Conservation (phyloP, 208 protist genomes). For the Acanthamoeba lenticulata region DNA sequence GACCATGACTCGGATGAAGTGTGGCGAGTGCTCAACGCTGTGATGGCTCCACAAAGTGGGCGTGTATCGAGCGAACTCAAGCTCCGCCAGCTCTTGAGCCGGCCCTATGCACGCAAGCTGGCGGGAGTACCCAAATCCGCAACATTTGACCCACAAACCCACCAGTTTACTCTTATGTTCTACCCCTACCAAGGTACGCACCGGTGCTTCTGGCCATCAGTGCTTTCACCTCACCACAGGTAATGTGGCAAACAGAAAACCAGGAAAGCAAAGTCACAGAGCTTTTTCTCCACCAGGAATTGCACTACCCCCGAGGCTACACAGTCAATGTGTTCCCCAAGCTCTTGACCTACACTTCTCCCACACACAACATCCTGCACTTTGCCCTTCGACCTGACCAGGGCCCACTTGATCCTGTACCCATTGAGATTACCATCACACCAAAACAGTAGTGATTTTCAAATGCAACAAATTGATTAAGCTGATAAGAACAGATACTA, state of each 20-base stretch:
- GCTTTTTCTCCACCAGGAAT: neutral
- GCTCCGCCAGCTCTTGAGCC: neutral
- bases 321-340: neutral
- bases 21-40: neutral
- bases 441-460: too few species aligned
- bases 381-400: neutral
- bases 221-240: too few species aligned
- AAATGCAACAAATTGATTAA: too few species aligned
- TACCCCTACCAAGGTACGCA: neutral
- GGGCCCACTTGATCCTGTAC: neutral
- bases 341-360: neutral
- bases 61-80: neutral
- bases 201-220: neutral
- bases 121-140: neutral
- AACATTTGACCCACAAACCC: neutral
- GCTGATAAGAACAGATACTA: too few species aligned
- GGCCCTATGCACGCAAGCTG: neutral
- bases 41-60: too few species aligned
- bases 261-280: neutral
- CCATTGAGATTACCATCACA: neutral
- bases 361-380: neutral
- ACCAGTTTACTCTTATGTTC: neutral
- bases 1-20: constrained; percentile 6
- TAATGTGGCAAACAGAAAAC: neutral
- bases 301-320: neutral